Percentiles rank a stretch among this genome's conserved stretches.
Conservation (phyloP, 257 asterid genomes). For the Fraxinus anomala region DNA sequence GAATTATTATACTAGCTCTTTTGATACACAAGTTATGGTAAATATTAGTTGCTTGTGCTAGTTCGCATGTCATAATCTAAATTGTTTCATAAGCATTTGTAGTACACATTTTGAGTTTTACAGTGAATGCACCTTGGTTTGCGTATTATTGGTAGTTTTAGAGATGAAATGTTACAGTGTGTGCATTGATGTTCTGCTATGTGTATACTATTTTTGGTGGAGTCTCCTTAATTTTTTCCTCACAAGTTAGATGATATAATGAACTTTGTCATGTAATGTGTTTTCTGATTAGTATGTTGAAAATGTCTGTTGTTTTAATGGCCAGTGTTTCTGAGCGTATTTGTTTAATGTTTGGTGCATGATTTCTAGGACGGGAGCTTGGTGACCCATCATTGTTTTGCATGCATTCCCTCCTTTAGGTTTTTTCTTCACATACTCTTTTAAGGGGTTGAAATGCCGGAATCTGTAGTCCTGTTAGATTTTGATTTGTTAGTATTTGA, state of each 20-base stretch:
- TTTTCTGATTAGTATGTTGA: neutral
- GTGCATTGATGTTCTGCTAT: neutral
- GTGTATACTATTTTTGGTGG: neutral
- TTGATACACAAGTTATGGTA: neutral
- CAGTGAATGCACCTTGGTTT: too few relatives aligned
- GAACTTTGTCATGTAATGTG: neutral
- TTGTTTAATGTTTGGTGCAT: neutral
- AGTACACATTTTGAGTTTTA: neutral
- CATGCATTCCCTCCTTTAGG: neutral
- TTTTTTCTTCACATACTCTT: neutral
- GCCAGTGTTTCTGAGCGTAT: neutral
- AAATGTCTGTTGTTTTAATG: neutral
- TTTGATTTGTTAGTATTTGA: neutral
- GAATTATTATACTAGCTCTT: neutral
- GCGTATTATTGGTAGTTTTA: too few relatives aligned
- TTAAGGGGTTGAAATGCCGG: neutral
- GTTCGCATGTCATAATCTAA: neutral
- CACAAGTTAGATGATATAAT: neutral
- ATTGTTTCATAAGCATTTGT: neutral
- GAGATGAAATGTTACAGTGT: neutral
- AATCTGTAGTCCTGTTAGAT: neutral
- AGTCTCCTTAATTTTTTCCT: neutral
- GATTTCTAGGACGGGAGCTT: neutral
- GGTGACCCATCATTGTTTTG: neutral
- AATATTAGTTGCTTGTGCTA: constrained; percentile 3